Percentiles rank a stretch among this genome's conserved stretches.
phyloP scores from a whole-genome alignment of 2,329 filamentous ascomycete species.

The Ilyonectria robusta region DNA sequence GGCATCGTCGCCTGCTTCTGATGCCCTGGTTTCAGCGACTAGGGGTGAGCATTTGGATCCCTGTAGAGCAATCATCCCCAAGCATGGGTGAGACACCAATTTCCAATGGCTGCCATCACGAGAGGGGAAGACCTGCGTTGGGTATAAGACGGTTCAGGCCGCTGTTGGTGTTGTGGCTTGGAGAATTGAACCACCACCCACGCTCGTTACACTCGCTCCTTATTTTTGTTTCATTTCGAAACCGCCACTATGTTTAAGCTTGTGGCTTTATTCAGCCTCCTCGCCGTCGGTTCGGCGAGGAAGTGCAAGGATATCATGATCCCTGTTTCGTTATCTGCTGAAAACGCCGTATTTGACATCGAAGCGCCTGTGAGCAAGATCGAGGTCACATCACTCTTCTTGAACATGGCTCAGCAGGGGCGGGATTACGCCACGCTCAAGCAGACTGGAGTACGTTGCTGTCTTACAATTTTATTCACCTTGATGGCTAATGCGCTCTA shows the following conservation, averaged over 20 bases:
- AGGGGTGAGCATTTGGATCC: conserved; percentile 2
- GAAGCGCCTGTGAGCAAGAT: conserved; percentile 65
- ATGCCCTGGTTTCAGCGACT: background rate
- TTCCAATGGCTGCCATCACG: conserved; percentile 10
- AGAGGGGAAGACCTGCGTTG: background rate
- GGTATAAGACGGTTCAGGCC: conserved; percentile 32
- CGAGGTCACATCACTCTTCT: conserved; percentile 69
- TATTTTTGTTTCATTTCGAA: conserved; percentile 6
- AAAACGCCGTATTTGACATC: conserved; percentile 68
- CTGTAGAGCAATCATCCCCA: conserved; percentile 14
- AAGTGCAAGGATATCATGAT: conserved; percentile 67
- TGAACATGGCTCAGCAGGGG: conserved; percentile 64
- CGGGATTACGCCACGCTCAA: conserved; percentile 62
- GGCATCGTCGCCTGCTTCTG: background rate
- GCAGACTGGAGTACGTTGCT: conserved; percentile 58
- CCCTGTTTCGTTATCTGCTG: conserved; percentile 67
- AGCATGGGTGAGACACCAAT: conserved; percentile 28
- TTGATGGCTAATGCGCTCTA: conserved; percentile 39
- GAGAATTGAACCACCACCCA: conserved; percentile 15
- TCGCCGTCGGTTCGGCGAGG: conserved; percentile 51
- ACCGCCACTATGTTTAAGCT: conserved; percentile 41
- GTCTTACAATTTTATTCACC: background rate
- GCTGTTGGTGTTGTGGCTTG: conserved; percentile 24
- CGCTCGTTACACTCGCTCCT: conserved; percentile 18
- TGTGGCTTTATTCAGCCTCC: conserved; percentile 43